A percentile compares a stretch with the other conserved stretches of the same genome.
phyloP scores from a whole-genome alignment of 768 basidiomycete species.

The Cubamyces lactineus region DNA sequence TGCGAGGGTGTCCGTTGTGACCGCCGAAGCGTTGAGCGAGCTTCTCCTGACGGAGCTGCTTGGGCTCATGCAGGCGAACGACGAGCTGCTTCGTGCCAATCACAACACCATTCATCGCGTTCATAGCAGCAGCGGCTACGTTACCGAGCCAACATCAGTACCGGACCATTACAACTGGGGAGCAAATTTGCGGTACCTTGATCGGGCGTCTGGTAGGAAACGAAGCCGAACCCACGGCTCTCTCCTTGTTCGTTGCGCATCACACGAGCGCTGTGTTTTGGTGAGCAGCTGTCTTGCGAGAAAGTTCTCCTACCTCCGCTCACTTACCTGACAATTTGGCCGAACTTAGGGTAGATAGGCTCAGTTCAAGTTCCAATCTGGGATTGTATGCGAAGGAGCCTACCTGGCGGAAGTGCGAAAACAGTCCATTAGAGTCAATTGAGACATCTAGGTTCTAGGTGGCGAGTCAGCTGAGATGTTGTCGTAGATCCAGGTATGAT shows the following conservation, averaged over 20 bases:
- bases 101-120: slow-evolving; percentile 76
- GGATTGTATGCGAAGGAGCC: slow-evolving; percentile 26
- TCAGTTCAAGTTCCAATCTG: slow-evolving; percentile 24
- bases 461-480: slow-evolving; percentile 18
- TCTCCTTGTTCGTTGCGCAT: slow-evolving; percentile 86
- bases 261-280: slow-evolving; percentile 72
- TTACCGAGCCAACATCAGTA: slow-evolving; percentile 1
- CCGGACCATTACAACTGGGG: not conserved
- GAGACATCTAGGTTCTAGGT: slow-evolving; percentile 89
- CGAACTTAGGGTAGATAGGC: slow-evolving; percentile 54
- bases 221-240: slow-evolving; percentile 90
- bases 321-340: slow-evolving; percentile 83
- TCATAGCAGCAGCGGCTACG: slow-evolving; percentile 72
- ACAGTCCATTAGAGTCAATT: slow-evolving; percentile 84
- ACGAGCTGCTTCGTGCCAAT: slow-evolving; percentile 79
- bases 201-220: slow-evolving; percentile 81
- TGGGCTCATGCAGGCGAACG: slow-evolving; percentile 89
- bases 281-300: not conserved
- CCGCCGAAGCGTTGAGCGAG: slow-evolving; percentile 78
- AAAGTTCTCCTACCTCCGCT: not conserved
- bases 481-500: slow-evolving; percentile 8
- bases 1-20: slow-evolving; percentile 79
- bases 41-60: slow-evolving; percentile 88
- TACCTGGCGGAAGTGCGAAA: slow-evolving; percentile 81
- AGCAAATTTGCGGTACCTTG: slow-evolving; percentile 55